These are phyloP conservation scores for Peribolospora kevripleyi DNA, from an alignment of 768 basidiomycete species.

Conservation along the genomic window DNA sequence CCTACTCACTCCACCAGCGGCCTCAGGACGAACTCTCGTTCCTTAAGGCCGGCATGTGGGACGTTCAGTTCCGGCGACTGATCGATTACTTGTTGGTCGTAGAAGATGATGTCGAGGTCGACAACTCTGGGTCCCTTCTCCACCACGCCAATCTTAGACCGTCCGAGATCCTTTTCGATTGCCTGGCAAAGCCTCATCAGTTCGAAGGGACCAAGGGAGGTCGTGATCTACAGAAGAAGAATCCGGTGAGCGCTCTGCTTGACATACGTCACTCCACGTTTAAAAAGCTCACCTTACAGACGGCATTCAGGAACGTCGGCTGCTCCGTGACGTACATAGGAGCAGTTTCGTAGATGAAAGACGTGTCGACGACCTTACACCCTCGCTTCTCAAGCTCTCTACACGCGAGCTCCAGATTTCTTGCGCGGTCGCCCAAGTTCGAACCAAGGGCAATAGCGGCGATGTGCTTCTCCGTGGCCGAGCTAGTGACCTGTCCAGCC, in stretches of 20 bases:
- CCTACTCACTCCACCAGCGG: constrained; percentile 59
- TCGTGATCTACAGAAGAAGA: constrained; percentile 35
- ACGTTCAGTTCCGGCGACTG: constrained; percentile 35
- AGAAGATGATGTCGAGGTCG: constrained; percentile 69
- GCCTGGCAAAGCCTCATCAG: constrained; percentile 43
- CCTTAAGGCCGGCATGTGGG: constrained; percentile 56
- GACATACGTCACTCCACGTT: neutral
- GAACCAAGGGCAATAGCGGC: constrained; percentile 64
- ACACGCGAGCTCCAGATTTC: constrained; percentile 55
- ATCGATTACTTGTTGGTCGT: constrained; percentile 29
- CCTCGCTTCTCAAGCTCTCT: constrained; percentile 34
- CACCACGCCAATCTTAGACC: constrained; percentile 35
- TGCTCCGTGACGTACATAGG: constrained; percentile 95
- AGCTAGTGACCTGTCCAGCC: neutral
- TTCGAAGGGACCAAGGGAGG: constrained; percentile 34
- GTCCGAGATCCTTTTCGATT: constrained; percentile 51
- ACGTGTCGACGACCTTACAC: constrained; percentile 39
- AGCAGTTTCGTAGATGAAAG: constrained; percentile 73
- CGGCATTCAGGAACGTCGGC: constrained; percentile 65
- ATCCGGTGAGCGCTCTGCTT: neutral
- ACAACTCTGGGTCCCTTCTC: constrained; percentile 71
- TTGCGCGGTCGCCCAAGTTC: constrained; percentile 67
- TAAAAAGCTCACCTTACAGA: constrained; percentile 45
- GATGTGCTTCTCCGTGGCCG: constrained; percentile 12
- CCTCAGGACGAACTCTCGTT: constrained; percentile 76